A percentile compares a stretch with the other conserved stretches of the same genome.
These are phyloP conservation scores for Caloboletus firmus DNA, from an alignment of 1,284 basidiomycete genomes.

Conservation along the genomic window DNA sequence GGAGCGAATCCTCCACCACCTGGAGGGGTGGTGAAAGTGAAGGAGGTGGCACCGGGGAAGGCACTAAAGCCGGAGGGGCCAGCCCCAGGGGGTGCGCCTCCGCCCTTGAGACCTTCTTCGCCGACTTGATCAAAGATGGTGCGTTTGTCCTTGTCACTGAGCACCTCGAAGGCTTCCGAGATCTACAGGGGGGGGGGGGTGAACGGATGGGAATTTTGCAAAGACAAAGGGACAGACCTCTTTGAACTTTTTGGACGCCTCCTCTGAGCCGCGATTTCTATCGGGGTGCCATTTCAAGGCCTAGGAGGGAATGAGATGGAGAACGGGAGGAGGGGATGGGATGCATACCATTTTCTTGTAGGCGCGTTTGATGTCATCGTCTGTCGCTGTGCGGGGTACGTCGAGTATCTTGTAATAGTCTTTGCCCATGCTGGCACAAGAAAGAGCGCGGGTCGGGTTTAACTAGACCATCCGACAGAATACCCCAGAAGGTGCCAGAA, in stretches of 20 bases:
- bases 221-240: conserved; percentile 53
- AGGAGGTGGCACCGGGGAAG: conserved; percentile 56
- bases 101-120: conserved; percentile 90
- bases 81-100: conserved; percentile 52
- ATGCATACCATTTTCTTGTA: conserved; percentile 74
- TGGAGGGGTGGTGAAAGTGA: conserved; percentile 58
- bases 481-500: conserved; percentile 24
- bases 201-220: background rate
- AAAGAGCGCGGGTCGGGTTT: too few relatives aligned
- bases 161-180: conserved; percentile 96
- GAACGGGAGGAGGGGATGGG: conserved; percentile 17
- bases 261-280: conserved; percentile 82
- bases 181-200: conserved; percentile 47
- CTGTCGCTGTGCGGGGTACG: conserved; percentile 69
- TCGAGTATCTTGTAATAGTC: conserved; percentile 87
- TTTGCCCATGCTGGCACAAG: conserved; percentile 53
- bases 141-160: conserved; percentile 92
- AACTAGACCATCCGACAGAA: conserved; percentile 10
- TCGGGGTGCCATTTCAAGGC: conserved; percentile 93
- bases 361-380: conserved; percentile 84
- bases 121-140: conserved; percentile 94
- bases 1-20: conserved; percentile 66
- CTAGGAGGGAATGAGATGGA: conserved; percentile 50
- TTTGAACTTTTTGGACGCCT: conserved; percentile 90
- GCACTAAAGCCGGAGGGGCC: conserved; percentile 51